Evolutionary conservation across 805 yeast genomes (phyloP), one percentile per base, ranked within the genome.

Genomic region (Brettanomyces nanus): DNA sequence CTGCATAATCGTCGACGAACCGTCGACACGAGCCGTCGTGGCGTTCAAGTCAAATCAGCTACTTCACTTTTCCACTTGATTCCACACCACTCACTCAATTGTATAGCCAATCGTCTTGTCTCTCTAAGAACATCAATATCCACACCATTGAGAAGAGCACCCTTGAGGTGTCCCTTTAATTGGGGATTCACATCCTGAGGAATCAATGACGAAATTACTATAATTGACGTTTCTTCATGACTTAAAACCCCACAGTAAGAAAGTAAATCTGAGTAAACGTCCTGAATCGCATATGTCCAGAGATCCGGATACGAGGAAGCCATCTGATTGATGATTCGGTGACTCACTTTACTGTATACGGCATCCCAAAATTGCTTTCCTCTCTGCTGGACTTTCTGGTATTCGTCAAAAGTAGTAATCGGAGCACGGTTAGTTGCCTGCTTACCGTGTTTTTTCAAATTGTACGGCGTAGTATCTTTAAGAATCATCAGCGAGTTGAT

Each of bases 131-230:
- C 82, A 36, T 78, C 83, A 21, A 56, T 51, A 7, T 82, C 66
- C 6, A 84, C 81, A 0, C 95, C 95, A 21, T 77, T 72, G 51
- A 85, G 86, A 35, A 78, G 44, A 0, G 95, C 96, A 0, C 97
- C 97, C 55, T 71, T 75, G 43, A 89, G 66, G 54, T 89, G 97
- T 0, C 97, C 97, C 59, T 85, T 84, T 46, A 89, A 66, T 51
- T 89, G 96, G 0, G 95, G 95, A 47, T 84, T 85, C 9, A 89
- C 96, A 57, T 89, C 95, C 54, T 85, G 95, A 1, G 97, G 96
- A 9, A 89, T 77, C 46, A 89, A 67, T 43, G 90, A 71, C 1
- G 94, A 79, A 14, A 89, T 73, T 2, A 89, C 75, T 23, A 85
- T 79, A 41, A 85, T 54, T 23, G 90, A 77, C 1, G 95, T 81